phyloP scores from a whole-genome alignment of 2,329 filamentous ascomycete species.

The Penicillium sp. region DNA sequence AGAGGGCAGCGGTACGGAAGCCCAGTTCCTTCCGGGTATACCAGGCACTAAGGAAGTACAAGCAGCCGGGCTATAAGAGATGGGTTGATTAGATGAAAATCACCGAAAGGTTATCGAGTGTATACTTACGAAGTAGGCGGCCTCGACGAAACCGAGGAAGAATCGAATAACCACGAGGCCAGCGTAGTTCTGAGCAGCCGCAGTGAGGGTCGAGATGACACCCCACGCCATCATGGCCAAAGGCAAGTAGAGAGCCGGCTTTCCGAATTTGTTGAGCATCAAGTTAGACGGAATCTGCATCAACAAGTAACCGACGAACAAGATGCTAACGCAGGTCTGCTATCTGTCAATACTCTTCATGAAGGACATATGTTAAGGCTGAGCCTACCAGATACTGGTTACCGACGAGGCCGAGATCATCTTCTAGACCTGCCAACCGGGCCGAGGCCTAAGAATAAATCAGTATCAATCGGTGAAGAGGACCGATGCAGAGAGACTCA shows the following conservation, averaged over 20 bases:
- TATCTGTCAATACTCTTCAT: not conserved
- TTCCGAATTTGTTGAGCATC: conserved; percentile 34
- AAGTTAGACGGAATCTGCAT: conserved; percentile 47
- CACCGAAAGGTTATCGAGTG: not conserved
- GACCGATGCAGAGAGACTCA: conserved; percentile 24
- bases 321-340: conserved; percentile 38
- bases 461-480: not conserved
- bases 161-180: conserved; percentile 44
- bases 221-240: conserved; percentile 58
- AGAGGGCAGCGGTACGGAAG: conserved; percentile 46
- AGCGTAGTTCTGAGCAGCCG: conserved; percentile 46
- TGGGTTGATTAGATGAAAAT: not conserved
- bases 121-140: conserved; percentile 42
- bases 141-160: conserved; percentile 42
- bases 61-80: conserved; percentile 28
- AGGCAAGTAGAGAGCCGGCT: conserved; percentile 50
- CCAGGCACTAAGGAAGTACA: conserved; percentile 34
- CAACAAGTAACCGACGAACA: conserved; percentile 57
- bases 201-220: conserved; percentile 50
- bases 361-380: not conserved
- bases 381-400: conserved; percentile 13
- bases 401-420: conserved; percentile 16
- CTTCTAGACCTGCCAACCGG: conserved; percentile 31
- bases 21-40: conserved; percentile 28
- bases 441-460: conserved; percentile 18